These are phyloP conservation scores for Tolypocladium nubicola DNA, from an alignment of 2,329 filamentous ascomycete genomes.

Conservation along the genomic window DNA sequence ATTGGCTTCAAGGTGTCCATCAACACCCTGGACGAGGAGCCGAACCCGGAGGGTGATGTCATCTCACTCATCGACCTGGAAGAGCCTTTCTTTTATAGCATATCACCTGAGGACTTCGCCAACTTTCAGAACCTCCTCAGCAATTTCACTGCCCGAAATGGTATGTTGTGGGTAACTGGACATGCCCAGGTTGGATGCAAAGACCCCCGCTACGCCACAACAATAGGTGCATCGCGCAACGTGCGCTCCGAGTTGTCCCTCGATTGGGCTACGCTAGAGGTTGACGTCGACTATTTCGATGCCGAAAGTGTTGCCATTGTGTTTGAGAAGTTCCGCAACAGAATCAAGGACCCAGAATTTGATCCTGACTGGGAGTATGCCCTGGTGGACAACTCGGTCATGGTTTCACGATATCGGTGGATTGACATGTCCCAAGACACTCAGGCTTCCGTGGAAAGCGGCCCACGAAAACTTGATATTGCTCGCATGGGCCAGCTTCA, in stretches of 20 bases:
- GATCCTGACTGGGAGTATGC: constrained; percentile 2
- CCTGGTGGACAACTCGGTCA: background rate
- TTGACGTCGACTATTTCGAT: background rate
- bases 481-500: background rate
- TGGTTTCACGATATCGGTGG: background rate
- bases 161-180: constrained; percentile 5
- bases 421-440: background rate
- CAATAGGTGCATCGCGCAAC: constrained; percentile 2
- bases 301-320: background rate
- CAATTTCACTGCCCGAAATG: background rate
- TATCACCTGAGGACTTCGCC: constrained; percentile 1
- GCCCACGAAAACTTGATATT: background rate
- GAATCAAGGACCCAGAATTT: background rate
- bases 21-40: background rate
- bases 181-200: background rate
- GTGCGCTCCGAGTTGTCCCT: constrained; percentile 4
- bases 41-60: background rate
- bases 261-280: constrained; percentile 5
- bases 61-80: constrained; percentile 9
- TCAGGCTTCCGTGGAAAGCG: too few relatives aligned
- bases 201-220: constrained; percentile 1
- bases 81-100: constrained; percentile 6
- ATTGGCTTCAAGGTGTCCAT: background rate
- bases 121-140: constrained; percentile 10
- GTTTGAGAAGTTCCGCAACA: background rate